A percentile compares a stretch with the other conserved stretches of the same genome.
Evolutionary conservation across 768 basidiomycete species (phyloP).

Genomic region (Auriscalpium orientale): DNA sequence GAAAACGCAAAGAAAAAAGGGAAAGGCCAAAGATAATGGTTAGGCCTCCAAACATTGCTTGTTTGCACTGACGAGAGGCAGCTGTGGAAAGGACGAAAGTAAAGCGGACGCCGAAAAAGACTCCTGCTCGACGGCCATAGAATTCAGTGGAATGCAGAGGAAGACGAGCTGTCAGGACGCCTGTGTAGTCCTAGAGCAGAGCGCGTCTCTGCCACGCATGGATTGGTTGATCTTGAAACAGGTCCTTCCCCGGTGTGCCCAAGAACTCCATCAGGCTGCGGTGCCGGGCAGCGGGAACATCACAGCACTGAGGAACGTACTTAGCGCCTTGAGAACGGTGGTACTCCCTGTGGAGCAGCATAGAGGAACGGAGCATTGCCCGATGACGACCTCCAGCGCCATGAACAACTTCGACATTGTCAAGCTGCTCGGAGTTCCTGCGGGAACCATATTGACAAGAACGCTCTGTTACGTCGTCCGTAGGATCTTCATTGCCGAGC

Average conservation of each 20-base stretch:
- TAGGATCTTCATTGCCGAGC: background rate
- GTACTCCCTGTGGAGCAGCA: slow-evolving; percentile 70
- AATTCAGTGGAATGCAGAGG: slow-evolving; percentile 81
- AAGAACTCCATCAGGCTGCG: slow-evolving; percentile 67
- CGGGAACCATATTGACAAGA: slow-evolving; percentile 79
- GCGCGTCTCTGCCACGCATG: slow-evolving; percentile 52
- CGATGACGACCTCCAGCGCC: slow-evolving; percentile 62
- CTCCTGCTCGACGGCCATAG: slow-evolving; percentile 45
- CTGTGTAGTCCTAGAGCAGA: slow-evolving; percentile 73
- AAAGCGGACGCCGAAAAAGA: slow-evolving; percentile 16
- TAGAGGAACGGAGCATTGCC: slow-evolving; percentile 58
- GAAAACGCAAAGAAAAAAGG: slow-evolving; percentile 15
- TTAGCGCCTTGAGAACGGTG: slow-evolving; percentile 77
- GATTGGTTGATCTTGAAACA: slow-evolving; percentile 69
- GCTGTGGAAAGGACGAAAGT: background rate
- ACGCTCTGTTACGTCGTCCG: slow-evolving; percentile 66
- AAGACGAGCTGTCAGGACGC: slow-evolving; percentile 85
- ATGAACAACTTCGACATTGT: slow-evolving; percentile 72
- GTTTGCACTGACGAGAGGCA: background rate
- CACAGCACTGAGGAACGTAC: slow-evolving; percentile 70
- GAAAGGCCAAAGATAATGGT: slow-evolving; percentile 18
- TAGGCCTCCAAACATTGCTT: background rate
- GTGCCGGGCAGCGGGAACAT: slow-evolving; percentile 46
- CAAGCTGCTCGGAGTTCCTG: slow-evolving; percentile 74
- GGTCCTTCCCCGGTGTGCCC: slow-evolving; percentile 72